phyloP scores from a whole-genome alignment of 257 asterid species.

The Echium plantagineum region DNA sequence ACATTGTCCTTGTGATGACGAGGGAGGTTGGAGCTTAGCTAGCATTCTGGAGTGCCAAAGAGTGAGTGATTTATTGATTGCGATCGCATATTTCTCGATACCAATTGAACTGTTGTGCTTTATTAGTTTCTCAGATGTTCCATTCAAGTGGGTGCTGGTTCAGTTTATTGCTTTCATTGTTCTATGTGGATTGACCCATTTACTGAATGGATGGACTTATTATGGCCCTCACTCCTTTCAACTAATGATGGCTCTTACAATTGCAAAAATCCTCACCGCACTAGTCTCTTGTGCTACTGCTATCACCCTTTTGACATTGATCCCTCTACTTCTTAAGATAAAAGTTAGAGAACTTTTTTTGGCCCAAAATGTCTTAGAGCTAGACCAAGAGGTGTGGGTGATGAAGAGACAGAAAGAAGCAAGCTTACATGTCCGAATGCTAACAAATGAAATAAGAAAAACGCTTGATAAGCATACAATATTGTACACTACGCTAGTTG shows the following conservation, averaged over 20 bases:
- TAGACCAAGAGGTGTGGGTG: slow-evolving; percentile 38
- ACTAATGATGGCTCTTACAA: slow-evolving; percentile 27
- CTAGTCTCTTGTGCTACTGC: slow-evolving; percentile 43
- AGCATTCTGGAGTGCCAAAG: slow-evolving; percentile 26
- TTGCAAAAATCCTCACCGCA: slow-evolving; percentile 33
- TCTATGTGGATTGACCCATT: slow-evolving; percentile 37
- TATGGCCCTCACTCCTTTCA: slow-evolving; percentile 31
- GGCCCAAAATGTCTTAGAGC: slow-evolving; percentile 34
- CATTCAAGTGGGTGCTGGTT: slow-evolving; percentile 38
- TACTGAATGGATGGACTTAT: slow-evolving; percentile 34
- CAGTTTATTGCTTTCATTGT: slow-evolving; percentile 36
- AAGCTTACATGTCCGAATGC: slow-evolving; percentile 37
- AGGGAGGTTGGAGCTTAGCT: slow-evolving; percentile 26
- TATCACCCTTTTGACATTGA: slow-evolving; percentile 31
- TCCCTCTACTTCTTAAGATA: slow-evolving; percentile 31
- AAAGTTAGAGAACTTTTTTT: slow-evolving; percentile 35
- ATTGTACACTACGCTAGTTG: slow-evolving; percentile 34
- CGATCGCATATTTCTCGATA: slow-evolving; percentile 36
- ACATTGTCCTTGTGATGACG: slow-evolving; percentile 30
- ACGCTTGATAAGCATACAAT: slow-evolving; percentile 37
- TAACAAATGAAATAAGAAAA: slow-evolving; percentile 34
- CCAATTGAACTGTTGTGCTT: slow-evolving; percentile 35
- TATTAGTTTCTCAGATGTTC: slow-evolving; percentile 32
- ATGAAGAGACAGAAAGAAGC: slow-evolving; percentile 37
- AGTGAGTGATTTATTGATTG: slow-evolving; percentile 39